phyloP scores from a whole-genome alignment of 2,329 filamentous ascomycete species.

The Hymenoscyphus linearis region DNA sequence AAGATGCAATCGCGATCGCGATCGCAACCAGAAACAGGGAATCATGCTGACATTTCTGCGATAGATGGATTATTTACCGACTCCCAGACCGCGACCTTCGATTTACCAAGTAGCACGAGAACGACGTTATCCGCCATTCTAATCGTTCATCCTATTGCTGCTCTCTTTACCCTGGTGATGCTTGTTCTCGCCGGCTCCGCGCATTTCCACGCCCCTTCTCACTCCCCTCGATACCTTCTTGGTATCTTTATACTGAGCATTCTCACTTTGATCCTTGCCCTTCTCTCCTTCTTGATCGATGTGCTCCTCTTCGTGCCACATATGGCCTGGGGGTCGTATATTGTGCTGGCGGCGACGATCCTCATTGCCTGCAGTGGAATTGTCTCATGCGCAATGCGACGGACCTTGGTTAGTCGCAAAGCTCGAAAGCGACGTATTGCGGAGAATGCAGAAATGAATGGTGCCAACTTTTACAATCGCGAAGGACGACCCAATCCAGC shows the following conservation, averaged over 20 bases:
- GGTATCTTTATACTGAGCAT: conserved; percentile 80
- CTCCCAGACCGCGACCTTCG: conserved; percentile 41
- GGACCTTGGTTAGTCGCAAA: conserved; percentile 85
- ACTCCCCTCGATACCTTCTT: conserved; percentile 85
- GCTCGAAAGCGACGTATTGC: conserved; percentile 88
- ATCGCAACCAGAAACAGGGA: not conserved
- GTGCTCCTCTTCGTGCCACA: conserved; percentile 93
- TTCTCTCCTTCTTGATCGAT: conserved; percentile 88
- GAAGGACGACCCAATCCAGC: conserved; percentile 36
- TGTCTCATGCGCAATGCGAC: conserved; percentile 90
- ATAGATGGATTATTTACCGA: conserved; percentile 25
- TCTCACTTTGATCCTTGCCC: conserved; percentile 74
- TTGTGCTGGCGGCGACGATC: conserved; percentile 84
- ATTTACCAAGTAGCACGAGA: conserved; percentile 48
- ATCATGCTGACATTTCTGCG: conserved; percentile 4
- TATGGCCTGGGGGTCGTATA: conserved; percentile 88
- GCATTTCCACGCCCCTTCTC: conserved; percentile 81
- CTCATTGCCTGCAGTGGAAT: conserved; percentile 76
- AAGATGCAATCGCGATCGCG: not conserved
- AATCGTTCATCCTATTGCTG: conserved; percentile 88
- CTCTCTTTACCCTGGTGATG: conserved; percentile 78
- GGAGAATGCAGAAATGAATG: conserved; percentile 96
- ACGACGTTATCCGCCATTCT: conserved; percentile 77
- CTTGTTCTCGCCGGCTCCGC: conserved; percentile 72
- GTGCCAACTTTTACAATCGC: conserved; percentile 81